A percentile compares a stretch with the other conserved stretches of the same genome.
Conservation (phyloP, 495 filamentous ascomycete genomes). For the Podospora pseudoanserina region DNA sequence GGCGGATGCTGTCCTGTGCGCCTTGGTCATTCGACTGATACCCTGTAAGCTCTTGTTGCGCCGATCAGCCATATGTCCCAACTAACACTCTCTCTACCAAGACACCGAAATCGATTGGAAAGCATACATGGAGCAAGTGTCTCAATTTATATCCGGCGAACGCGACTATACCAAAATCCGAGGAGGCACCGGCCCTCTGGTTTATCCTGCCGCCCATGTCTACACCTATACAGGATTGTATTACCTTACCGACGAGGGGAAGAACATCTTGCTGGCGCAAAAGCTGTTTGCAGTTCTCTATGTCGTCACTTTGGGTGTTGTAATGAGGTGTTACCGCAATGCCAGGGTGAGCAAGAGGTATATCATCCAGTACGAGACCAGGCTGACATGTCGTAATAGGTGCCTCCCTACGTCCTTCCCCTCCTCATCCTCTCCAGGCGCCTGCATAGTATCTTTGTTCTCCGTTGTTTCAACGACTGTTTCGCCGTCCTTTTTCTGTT, state of each 20-base stretch:
- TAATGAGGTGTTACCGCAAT: constrained; percentile 75
- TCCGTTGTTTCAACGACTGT: constrained; percentile 94
- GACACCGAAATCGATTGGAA: constrained; percentile 99
- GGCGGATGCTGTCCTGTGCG: constrained; percentile 70
- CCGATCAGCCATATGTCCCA: not conserved
- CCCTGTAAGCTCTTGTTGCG: constrained; percentile 60
- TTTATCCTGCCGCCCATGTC: constrained; percentile 91
- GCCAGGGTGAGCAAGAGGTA: constrained; percentile 52
- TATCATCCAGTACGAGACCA: not conserved
- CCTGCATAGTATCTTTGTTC: constrained; percentile 86
- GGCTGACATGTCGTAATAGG: constrained; percentile 44
- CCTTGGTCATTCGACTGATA: constrained; percentile 75
- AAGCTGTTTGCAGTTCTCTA: constrained; percentile 76
- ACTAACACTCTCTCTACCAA: constrained; percentile 33
- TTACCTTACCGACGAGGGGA: constrained; percentile 69
- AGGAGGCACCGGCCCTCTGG: constrained; percentile 86
- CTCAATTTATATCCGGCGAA: constrained; percentile 75
- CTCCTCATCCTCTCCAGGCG: constrained; percentile 87
- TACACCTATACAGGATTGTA: constrained; percentile 84
- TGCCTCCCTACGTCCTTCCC: constrained; percentile 83
- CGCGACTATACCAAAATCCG: constrained; percentile 81
- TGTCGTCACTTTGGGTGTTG: constrained; percentile 65
- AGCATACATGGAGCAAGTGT: constrained; percentile 92
- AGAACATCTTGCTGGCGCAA: constrained; percentile 74
- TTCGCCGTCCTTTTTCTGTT: constrained; percentile 80